phyloP scores from a whole-genome alignment of 2,329 filamentous ascomycete species.

The Venturia oleaginea region DNA sequence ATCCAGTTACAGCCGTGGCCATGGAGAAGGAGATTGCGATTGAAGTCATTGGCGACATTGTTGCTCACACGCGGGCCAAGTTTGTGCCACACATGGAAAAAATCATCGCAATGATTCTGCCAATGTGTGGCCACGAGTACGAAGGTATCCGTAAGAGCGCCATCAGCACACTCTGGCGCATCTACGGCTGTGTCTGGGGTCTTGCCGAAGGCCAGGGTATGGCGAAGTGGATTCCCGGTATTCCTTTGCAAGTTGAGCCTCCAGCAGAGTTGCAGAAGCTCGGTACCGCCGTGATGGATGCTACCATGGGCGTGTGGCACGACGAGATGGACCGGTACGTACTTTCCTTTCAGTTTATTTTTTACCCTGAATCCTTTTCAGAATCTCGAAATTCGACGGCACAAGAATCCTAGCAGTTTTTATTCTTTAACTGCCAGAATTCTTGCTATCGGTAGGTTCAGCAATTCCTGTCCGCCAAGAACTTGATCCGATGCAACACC shows the following conservation, averaged over 20 bases:
- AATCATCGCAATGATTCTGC: slow-evolving; percentile 71
- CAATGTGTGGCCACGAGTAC: slow-evolving; percentile 78
- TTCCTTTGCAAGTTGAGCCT: slow-evolving; percentile 75
- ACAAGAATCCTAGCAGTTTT: background rate
- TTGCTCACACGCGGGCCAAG: slow-evolving; percentile 73
- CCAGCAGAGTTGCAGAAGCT: slow-evolving; percentile 73
- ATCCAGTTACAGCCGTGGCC: slow-evolving; percentile 77
- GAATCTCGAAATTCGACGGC: background rate
- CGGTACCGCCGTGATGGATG: slow-evolving; percentile 73
- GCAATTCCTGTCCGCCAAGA: no score
- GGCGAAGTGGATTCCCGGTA: slow-evolving; percentile 78
- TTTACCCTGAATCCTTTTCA: background rate
- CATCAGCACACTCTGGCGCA: slow-evolving; percentile 84
- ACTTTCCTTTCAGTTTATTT: background rate
- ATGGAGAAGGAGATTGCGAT: slow-evolving; percentile 96
- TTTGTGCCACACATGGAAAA: slow-evolving; percentile 81
- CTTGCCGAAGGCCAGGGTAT: slow-evolving; percentile 71
- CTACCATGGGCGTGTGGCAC: slow-evolving; percentile 76
- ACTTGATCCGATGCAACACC: no score
- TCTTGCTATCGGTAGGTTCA: background rate
- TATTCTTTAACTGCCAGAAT: background rate
- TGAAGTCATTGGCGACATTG: slow-evolving; percentile 87
- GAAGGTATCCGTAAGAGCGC: slow-evolving; percentile 91
- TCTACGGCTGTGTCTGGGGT: slow-evolving; percentile 83
- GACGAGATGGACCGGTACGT: slow-evolving; percentile 93